Conservation (phyloP, 2,329 filamentous ascomycete species). For the Sarocladium kiliense region DNA sequence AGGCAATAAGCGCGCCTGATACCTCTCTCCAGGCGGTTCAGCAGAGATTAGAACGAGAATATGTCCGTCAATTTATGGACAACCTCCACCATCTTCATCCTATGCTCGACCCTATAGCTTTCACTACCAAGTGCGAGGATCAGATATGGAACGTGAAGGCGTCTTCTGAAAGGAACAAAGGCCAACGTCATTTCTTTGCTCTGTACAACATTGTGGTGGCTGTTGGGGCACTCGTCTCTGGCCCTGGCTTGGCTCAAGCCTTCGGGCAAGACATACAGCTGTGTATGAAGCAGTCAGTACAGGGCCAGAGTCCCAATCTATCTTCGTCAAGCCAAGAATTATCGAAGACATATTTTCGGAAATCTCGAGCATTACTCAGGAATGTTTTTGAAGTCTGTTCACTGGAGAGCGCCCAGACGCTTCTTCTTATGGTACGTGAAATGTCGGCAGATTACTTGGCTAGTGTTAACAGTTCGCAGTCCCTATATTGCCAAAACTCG, state of each 20-base stretch:
- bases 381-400: slow-evolving; percentile 6
- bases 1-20: background rate
- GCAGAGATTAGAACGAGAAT: background rate
- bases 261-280: background rate
- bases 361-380: background rate
- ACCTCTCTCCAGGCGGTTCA: background rate
- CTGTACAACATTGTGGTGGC: slow-evolving; percentile 4
- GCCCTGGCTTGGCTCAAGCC: background rate
- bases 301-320: background rate
- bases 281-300: background rate
- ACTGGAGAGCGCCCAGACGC: background rate
- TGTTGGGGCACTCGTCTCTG: slow-evolving; percentile 1
- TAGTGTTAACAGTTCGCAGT: background rate
- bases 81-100: slow-evolving; percentile 4
- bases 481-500: background rate
- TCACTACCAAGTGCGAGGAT: background rate
- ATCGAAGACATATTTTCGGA: slow-evolving; percentile 2
- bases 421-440: background rate
- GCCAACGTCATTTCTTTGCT: background rate
- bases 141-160: background rate
- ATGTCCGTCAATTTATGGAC: slow-evolving; percentile 1
- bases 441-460: background rate
- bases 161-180: background rate
- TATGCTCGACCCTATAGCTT: background rate
- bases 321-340: background rate